A percentile compares a stretch with the other conserved stretches of the same genome.
Evolutionary conservation across 495 filamentous ascomycete species (phyloP).

Genomic region (Cercophora sp.): DNA sequence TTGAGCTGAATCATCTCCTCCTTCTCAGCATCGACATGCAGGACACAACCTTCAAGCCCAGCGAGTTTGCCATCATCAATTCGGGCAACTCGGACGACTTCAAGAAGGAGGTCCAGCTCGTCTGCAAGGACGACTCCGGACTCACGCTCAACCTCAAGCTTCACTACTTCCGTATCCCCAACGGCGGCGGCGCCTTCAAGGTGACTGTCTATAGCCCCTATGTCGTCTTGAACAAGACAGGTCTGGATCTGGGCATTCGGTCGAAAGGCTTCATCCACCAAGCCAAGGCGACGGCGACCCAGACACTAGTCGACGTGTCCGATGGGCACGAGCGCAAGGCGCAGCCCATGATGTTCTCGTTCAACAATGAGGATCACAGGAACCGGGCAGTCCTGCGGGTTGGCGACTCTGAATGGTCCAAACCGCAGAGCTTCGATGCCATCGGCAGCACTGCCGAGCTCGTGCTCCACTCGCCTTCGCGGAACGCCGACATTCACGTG

Average conservation of each 20-base stretch:
- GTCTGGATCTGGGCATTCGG: constrained; percentile 80
- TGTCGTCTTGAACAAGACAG: constrained; percentile 91
- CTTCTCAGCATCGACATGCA: constrained; percentile 92
- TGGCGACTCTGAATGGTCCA: constrained; percentile 89
- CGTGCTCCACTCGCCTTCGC: constrained; percentile 65
- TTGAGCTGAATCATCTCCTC: constrained; percentile 89
- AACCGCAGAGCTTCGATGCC: constrained; percentile 96
- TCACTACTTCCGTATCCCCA: constrained; percentile 87
- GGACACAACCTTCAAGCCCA: constrained; percentile 89
- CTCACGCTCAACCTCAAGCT: constrained; percentile 75
- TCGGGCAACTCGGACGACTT: constrained; percentile 85
- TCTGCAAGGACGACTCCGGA: constrained; percentile 77
- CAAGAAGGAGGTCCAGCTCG: constrained; percentile 71
- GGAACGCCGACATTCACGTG: constrained; percentile 78
- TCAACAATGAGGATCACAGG: constrained; percentile 74
- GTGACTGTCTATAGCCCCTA: constrained; percentile 92
- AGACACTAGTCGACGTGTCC: constrained; percentile 43
- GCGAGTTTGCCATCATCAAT: constrained; percentile 96
- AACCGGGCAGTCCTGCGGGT: constrained; percentile 86
- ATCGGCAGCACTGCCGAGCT: constrained; percentile 89
- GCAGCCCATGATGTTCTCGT: constrained; percentile 94
- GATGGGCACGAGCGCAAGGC: constrained; percentile 54
- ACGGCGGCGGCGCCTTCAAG: constrained; percentile 94
- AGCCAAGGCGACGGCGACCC: constrained; percentile 75
- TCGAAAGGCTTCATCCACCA: constrained; percentile 83